Evolutionary conservation across 2,329 filamentous ascomycete genomes (phyloP), one percentile per base, ranked within the genome.

Genomic region (Penicillium nordicum): DNA sequence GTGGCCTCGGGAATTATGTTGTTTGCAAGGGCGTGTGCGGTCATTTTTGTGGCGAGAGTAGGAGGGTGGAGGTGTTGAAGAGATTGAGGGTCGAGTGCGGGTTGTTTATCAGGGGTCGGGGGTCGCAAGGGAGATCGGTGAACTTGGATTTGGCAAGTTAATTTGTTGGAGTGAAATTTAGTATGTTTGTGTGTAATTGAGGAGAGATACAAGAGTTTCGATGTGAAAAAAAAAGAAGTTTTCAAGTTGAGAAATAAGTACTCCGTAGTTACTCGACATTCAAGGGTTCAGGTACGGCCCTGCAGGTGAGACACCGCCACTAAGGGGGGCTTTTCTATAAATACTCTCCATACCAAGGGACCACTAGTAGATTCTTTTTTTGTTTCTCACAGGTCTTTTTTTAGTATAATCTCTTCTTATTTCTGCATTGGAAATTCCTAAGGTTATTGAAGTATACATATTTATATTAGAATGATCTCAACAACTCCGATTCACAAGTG

Each of bases 301-400:
- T 45, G 38, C 51, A 45, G 45, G 55, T 61, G 62, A 64, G 54
- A 64, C 58, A 59, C 51, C 42, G 61, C 55, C 58, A 58, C 57
- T 42, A 43, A 44, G 36, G 45, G 58, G 56, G 50, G 43, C 41
- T 23, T 49, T 57, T 40, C 61, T 63, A 63, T 63, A 58, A 56
- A 60, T 62, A 60, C 54, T 30, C 23, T 34, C 29, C 50, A 55
- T 55, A 50, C 57, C 41, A 38, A 21, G 21, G 43, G 36, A 50
- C 41, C 16, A 49, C 34, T 43, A 38, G 46, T 57, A 44, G 48
- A 49, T 46, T 55, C 34, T 30, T 46, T 36, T 44, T 21, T 36
- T 43, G 41, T 48, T 42, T 32, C 29, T 42, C 21, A 42, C 5
- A 7, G 14, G 9, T 1, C 14, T 11, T 36, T n/a, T 41, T 18